phyloP scores from a whole-genome alignment of 495 filamentous ascomycete species.

The Penicillium riverlandense region DNA sequence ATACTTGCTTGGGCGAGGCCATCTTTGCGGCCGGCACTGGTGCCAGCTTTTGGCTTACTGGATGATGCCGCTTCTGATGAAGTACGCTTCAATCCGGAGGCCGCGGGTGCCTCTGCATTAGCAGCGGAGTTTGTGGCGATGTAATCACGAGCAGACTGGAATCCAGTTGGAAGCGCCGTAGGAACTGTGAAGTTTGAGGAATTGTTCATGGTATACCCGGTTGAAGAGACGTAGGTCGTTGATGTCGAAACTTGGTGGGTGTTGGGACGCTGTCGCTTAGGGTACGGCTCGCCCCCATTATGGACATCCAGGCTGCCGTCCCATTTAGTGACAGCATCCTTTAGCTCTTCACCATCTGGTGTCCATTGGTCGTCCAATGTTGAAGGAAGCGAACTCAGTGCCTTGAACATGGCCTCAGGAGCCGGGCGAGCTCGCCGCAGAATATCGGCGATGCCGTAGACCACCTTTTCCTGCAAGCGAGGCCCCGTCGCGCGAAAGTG shows the following conservation, averaged over 20 bases:
- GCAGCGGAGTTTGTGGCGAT: slow-evolving; percentile 19
- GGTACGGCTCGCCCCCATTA: slow-evolving; percentile 13
- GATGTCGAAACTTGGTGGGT: slow-evolving; percentile 14
- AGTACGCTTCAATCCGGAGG: slow-evolving; percentile 1
- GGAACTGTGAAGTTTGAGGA: slow-evolving; percentile 25
- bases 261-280: slow-evolving; percentile 30
- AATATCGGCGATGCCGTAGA: slow-evolving; percentile 56
- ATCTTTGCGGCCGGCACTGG: slow-evolving; percentile 13
- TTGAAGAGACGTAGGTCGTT: slow-evolving; percentile 16
- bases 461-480: slow-evolving; percentile 42
- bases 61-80: slow-evolving; percentile 1
- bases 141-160: slow-evolving; percentile 38
- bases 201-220: slow-evolving; percentile 20
- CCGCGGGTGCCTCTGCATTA: slow-evolving; percentile 5
- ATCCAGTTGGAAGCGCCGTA: slow-evolving; percentile 29
- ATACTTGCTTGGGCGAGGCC: slow-evolving; percentile 33
- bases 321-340: slow-evolving; percentile 31
- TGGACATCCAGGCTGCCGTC: slow-evolving; percentile 14
- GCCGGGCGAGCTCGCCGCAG: slow-evolving; percentile 50
- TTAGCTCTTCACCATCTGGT: slow-evolving; percentile 45
- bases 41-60: slow-evolving; percentile 13
- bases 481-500: slow-evolving; percentile 54
- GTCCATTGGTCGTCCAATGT: slow-evolving; percentile 60
- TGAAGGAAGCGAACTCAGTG: slow-evolving; percentile 36
- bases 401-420: slow-evolving; percentile 38